phyloP scores from a whole-genome alignment of 257 asterid species.

The Fraxinus excelsior region DNA sequence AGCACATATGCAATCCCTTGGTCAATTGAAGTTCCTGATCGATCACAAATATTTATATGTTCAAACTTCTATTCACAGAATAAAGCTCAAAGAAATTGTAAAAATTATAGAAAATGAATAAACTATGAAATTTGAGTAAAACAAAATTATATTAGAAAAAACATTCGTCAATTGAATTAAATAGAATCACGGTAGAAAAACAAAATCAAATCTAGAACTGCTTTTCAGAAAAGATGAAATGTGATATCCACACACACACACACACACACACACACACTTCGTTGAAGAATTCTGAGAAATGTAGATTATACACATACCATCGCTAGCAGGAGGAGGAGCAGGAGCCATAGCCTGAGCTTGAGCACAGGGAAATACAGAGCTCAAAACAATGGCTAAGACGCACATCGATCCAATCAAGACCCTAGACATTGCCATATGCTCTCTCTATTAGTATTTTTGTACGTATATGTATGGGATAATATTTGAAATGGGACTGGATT shows the following conservation, averaged over 20 bases:
- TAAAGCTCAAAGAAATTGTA: not conserved
- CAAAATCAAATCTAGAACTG: not conserved
- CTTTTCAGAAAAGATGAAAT: not conserved
- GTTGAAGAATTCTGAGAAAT: not conserved
- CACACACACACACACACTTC: not conserved
- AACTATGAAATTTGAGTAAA: not conserved
- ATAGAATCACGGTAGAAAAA: not conserved
- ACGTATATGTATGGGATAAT: not conserved
- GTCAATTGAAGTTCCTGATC: constrained; percentile 37
- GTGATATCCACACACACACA: not conserved
- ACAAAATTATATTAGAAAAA: not conserved
- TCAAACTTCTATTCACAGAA: not conserved
- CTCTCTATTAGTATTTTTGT: not conserved
- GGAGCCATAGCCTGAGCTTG: constrained; percentile 37
- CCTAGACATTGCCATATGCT: constrained; percentile 10
- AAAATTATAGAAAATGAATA: too few relatives aligned
- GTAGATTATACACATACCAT: constrained; percentile 25
- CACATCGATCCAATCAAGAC: constrained; percentile 23
- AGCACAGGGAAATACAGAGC: constrained; percentile 21
- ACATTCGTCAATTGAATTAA: too few relatives aligned
- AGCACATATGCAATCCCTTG: constrained; percentile 43
- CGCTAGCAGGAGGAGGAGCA: constrained; percentile 44
- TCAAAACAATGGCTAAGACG: constrained; percentile 14
- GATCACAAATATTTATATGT: not conserved
- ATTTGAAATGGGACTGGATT: not conserved